Conservation (phyloP, 345 rosid species). For the Combretum micranthum region DNA sequence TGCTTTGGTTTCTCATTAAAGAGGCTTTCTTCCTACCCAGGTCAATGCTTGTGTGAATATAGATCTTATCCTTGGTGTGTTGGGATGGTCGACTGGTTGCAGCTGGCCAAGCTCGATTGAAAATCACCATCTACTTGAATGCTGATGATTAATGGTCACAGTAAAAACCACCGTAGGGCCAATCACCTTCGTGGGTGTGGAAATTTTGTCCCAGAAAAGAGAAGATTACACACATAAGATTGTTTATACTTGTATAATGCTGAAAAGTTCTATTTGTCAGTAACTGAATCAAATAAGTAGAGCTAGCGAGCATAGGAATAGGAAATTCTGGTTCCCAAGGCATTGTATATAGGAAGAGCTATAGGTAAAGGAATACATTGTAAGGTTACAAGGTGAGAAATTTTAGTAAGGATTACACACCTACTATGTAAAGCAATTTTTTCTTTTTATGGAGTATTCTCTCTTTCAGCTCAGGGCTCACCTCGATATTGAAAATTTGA, state of each 20-base stretch:
- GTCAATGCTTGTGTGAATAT: conserved; percentile 65
- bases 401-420: too few relatives aligned
- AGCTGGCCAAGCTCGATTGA: conserved; percentile 70
- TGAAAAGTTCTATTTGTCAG: conserved; percentile 20
- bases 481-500: too few relatives aligned
- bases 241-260: conserved; percentile 4
- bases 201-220: conserved; percentile 44
- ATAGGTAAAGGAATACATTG: conserved; percentile 26
- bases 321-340: conserved; percentile 25
- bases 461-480: too few relatives aligned
- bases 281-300: conserved; percentile 17
- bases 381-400: conserved; percentile 17
- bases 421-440: too few relatives aligned
- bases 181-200: conserved; percentile 23
- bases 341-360: conserved; percentile 45
- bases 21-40: conserved; percentile 23
- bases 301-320: neutral
- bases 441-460: too few relatives aligned
- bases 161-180: neutral
- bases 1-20: neutral
- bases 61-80: conserved; percentile 75
- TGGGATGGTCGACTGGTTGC: conserved; percentile 95
- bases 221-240: conserved; percentile 15
- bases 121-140: conserved; percentile 47
- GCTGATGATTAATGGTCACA: conserved; percentile 25